Evolutionary conservation across 2,329 filamentous ascomycete species (phyloP), one percentile per base, ranked within the genome.

Genomic region (Fusarium praegraminearum): DNA sequence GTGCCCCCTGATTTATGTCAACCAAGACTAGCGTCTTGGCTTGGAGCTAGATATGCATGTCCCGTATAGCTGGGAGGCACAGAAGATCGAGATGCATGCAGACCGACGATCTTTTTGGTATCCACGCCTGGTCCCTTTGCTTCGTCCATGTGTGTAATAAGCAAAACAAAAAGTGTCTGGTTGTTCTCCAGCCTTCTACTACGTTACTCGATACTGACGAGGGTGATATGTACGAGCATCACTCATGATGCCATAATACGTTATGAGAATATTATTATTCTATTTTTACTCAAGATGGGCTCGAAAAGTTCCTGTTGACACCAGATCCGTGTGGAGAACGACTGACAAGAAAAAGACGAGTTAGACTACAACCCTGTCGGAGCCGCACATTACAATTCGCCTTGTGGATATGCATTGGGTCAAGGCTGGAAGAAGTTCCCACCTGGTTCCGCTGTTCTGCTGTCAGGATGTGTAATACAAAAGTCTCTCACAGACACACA

Each of bases 11-110:
- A 15, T 41, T 40, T 52, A 41, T 52, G 49, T 52, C 35, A 20
- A 7, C 24, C 12, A 11, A 4, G 13, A 13, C 49, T 52, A 52
- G 49, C 24, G 49, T 22, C 35, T 52, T 52, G 49, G 35, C 8
- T 12, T 28, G 38, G 38, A 53, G 55, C 72, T 74, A 74, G 33
- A 63, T 59, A 67, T 63, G 72, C 72, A 74, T 61, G 70, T 62
- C 51, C 70, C 68, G 72, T 73, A 63, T 72, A 74, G 65, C 61
- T 61, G 64, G 55, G 52, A 71, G 70, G 56, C 54, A 57, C 64
- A 61, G 51, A 50, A 69, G 60, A 73, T 72, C 68, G 65, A 64
- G 52, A 70, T 74, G 61, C 52, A 73, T 61, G 63, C 65, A 69
- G 46, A 57, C 63, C 20, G 57, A 60, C 58, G 67, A 70, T 70